phyloP scores from a whole-genome alignment of 1,139 yeast species.

The Eremothecium coryli region DNA sequence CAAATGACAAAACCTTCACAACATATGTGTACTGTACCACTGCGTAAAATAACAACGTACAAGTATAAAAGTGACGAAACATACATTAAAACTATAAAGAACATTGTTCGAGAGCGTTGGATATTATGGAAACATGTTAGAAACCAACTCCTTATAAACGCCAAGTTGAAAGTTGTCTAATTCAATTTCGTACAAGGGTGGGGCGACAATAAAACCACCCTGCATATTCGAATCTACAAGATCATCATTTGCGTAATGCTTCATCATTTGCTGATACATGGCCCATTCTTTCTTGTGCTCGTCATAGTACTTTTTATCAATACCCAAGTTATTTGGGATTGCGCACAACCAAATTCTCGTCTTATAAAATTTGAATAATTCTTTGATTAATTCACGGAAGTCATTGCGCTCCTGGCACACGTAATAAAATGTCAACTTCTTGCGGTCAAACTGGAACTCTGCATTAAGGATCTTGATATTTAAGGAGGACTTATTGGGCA shows the following conservation, averaged over 20 bases:
- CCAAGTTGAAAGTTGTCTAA: conserved; percentile 31
- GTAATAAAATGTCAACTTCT: conserved; percentile 87
- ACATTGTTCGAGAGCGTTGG: too few relatives aligned
- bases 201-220: conserved; percentile 23
- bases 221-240: conserved; percentile 17
- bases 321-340: conserved; percentile 37
- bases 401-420: conserved; percentile 66
- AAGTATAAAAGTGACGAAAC: too few relatives aligned
- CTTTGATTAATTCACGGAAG: conserved; percentile 85
- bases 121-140: conserved; percentile 18
- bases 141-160: conserved; percentile 31
- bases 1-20: too few relatives aligned
- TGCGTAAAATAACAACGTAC: too few relatives aligned
- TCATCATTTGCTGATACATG: conserved; percentile 27
- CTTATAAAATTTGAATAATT: conserved; percentile 83
- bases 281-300: conserved; percentile 21
- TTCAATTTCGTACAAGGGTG: conserved; percentile 22
- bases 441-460: conserved; percentile 91
- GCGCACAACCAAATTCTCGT: conserved; percentile 98
- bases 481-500: conserved; percentile 10
- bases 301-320: conserved; percentile 26
- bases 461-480: conserved; percentile 54
- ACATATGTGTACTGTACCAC: too few relatives aligned
- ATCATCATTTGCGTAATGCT: conserved; percentile 24
- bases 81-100: too few relatives aligned